These are phyloP conservation scores for Globisporangium radiosum DNA, from an alignment of 352 stramenopile genomes.

Conservation along the genomic window DNA sequence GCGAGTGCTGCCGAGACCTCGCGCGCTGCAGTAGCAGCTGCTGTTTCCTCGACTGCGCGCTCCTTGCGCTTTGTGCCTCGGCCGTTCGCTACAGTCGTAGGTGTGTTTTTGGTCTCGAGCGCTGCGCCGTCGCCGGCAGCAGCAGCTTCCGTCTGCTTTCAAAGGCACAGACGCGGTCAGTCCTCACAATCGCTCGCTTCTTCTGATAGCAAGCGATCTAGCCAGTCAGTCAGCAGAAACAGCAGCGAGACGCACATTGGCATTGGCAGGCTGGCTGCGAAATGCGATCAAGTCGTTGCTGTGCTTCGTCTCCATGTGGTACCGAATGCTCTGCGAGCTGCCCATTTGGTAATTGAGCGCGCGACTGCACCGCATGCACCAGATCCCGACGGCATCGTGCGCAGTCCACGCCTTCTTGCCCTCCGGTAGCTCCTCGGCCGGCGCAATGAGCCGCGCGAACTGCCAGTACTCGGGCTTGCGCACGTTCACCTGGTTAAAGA, in stretches of 20 bases:
- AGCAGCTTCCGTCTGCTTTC: not conserved
- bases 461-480: slow-evolving; percentile 57
- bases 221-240: not conserved
- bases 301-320: slow-evolving; percentile 60
- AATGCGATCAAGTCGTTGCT: slow-evolving; percentile 22
- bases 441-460: slow-evolving; percentile 24
- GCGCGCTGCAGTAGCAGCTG: not conserved
- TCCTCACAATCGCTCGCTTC: too few relatives aligned
- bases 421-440: slow-evolving; percentile 15
- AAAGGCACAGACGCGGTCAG: too few relatives aligned
- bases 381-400: slow-evolving; percentile 41
- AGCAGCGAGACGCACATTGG: slow-evolving; percentile 1
- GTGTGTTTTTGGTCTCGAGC: not conserved
- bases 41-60: not conserved
- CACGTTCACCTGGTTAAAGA: slow-evolving; percentile 40
- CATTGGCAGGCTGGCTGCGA: slow-evolving; percentile 3
- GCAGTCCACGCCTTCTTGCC: slow-evolving; percentile 40
- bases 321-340: slow-evolving; percentile 48
- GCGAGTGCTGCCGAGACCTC: not conserved
- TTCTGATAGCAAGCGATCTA: not conserved
- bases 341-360: slow-evolving; percentile 36
- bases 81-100: not conserved
- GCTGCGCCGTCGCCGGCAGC: too few relatives aligned
- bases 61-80: slow-evolving; percentile 10
- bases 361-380: slow-evolving; percentile 32